These are phyloP conservation scores for Coniophora puteana DNA, from an alignment of 1,284 basidiomycete species.

Conservation along the genomic window DNA sequence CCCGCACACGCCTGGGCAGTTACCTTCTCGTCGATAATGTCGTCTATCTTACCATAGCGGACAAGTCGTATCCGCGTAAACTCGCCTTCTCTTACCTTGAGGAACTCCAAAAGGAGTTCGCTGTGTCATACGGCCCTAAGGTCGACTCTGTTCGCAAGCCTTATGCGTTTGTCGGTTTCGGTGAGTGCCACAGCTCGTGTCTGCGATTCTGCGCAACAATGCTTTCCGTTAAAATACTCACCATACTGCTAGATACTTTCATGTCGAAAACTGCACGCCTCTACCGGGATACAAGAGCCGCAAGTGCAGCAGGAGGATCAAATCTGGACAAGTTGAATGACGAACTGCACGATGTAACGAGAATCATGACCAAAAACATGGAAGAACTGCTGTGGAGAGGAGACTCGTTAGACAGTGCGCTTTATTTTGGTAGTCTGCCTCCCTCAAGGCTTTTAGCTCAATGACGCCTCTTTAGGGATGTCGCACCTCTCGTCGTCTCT, in stretches of 20 bases:
- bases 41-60: conserved; percentile 93
- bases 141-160: conserved; percentile 84
- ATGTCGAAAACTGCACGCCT: conserved; percentile 97
- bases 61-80: conserved; percentile 97
- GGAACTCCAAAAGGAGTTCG: conserved; percentile 95
- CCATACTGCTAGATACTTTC: conserved; percentile 75
- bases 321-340: conserved; percentile 90
- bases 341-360: conserved; percentile 95
- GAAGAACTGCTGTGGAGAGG: conserved; percentile 98
- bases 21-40: conserved; percentile 94
- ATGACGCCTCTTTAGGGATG: conserved; percentile 65
- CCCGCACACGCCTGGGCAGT: conserved; percentile 39
- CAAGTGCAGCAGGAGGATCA: conserved; percentile 61
- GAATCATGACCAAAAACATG: conserved; percentile 99
- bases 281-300: conserved; percentile 92
- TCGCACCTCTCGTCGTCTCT: conserved; percentile 97
- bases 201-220: too few species aligned
- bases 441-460: conserved; percentile 4
- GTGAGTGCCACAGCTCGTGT: conserved; percentile 37
- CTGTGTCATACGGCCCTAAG: conserved; percentile 85
- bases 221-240: conserved; percentile 1
- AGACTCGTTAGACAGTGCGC: conserved; percentile 89
- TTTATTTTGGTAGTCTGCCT: conserved; percentile 1
- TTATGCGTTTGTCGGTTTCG: conserved; percentile 95
- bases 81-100: conserved; percentile 97